Evolutionary conservation across 2,329 filamentous ascomycete genomes (phyloP), one percentile per base, ranked within the genome.

Genomic region (Sphaerostilbella broomeana): DNA sequence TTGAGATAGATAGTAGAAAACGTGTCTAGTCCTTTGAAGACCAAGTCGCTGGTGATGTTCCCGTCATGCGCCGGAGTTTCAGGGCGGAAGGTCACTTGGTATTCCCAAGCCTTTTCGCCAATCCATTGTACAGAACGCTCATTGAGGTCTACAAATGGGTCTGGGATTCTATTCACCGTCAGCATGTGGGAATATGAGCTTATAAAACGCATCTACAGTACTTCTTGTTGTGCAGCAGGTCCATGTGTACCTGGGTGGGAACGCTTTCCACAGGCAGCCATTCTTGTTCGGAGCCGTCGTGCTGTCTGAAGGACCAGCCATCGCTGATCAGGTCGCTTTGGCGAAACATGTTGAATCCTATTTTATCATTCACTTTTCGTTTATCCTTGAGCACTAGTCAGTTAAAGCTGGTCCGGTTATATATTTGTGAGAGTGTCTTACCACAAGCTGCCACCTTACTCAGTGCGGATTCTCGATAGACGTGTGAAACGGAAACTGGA

Each of bases 21-120:
- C 0, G 78, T 82, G 51, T 82, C 79, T 2, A 82, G 67, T 0
- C 79, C 79, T 48, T 80, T 70, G 42, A 82, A 80, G 8, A 77
- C 72, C 5, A 82, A 59, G 12, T 75, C 67, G 13, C 35, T 26
- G 11, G 25, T 26, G 13, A 19, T 55, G 54, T 9, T 48, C 19
- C 12, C 10, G 15, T 18, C 13, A 7, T 16, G 16, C 10, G 40
- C 6, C 12, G 18, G 4, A n/a, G 31, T 19, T 9, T 25, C 31
- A 25, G 36, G 27, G 43, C 65, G 31, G 44, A 67, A 65, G 2
- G 16, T 64, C 68, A 43, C 40, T 6, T 64, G 65, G 53, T 83
- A 83, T 1, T 65, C 62, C 78, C 78, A 83, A 40, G 65, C 62
- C 48, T 73, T 73, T 38, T 81, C 73, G n/a, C 71, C 75, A 21